Base-by-base conservation (phyloP, 1,284 basidiomycete genomes). In the Rhodotorula sp. region DNA sequence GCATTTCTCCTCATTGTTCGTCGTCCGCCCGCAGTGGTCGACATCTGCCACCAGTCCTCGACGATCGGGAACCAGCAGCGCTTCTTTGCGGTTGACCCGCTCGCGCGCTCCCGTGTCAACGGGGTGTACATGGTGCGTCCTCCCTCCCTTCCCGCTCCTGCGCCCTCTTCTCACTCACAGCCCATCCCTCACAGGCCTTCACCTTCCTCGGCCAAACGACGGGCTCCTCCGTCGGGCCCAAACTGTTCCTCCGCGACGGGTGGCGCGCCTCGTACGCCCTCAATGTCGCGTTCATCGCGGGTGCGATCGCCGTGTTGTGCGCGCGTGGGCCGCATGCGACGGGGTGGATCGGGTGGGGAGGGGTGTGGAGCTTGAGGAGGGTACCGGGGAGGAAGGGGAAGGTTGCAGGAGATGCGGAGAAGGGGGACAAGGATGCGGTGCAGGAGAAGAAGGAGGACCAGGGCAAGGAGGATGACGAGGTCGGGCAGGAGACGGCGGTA, bases 41-140 rank as follows among this genome's bases (percentile, higher is more conserved):
- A 87, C 65, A 79, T 82, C 17, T 83, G 82, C 37, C 81, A 84
- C 67, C 85, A 87, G 74, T 81, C 84, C 67, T 80, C 82, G 34
- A 84, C 86, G 63, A 79, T 83, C 61, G 64, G 70, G 21, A 71
- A 73, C 29, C 66, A 74, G 48, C 61, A 61, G 15, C 61, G 65
- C 17, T 57, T 74, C 55, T 76, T 70, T 46, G 87, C 87, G 32
- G 64, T 70, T 48, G 84, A 86, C 48, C 80, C 84, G 0, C 79
- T 83, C 34, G 87, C 88, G 13, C 82, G 88, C 56, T 83, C 89
- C 4, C 84, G 89, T 22, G 74, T 90, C 44, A 90, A 89, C 73
- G 88, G 88, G 3, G 83, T 89, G 29, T 84, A 86, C 64, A 85
- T 90, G 69, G 21, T 50, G 51, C 39, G 41, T 5, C 17, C 10